Conservation (phyloP, 1,284 basidiomycete species). For the Psilocybe mexicana region DNA sequence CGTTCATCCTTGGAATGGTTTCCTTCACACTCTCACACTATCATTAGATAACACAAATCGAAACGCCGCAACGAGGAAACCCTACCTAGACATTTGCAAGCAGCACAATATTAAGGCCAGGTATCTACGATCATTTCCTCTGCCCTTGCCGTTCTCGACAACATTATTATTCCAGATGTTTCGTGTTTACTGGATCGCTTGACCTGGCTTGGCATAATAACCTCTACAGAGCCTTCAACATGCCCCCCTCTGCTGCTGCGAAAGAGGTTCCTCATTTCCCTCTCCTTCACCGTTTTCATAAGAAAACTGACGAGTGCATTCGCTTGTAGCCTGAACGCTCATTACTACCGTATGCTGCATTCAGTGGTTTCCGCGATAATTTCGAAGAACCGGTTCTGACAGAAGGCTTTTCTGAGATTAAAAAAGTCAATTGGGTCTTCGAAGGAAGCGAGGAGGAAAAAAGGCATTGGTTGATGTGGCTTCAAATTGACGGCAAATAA, state of each 20-base stretch:
- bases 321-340: constrained; percentile 47
- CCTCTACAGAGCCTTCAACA: constrained; percentile 73
- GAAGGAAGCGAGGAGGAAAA: constrained; percentile 72
- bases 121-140: constrained; percentile 33
- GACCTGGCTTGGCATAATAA: constrained; percentile 92
- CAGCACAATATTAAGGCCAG: constrained; percentile 56
- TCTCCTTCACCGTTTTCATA: neutral
- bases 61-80: constrained; percentile 63
- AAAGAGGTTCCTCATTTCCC: constrained; percentile 35
- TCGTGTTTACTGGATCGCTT: constrained; percentile 69
- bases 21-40: neutral
- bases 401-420: constrained; percentile 81
- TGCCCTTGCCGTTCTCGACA: neutral
- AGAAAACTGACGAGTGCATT: neutral
- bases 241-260: constrained; percentile 43
- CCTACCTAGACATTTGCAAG: constrained; percentile 70
- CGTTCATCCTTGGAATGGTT: neutral
- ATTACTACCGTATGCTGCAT: constrained; percentile 66
- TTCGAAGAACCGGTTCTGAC: constrained; percentile 65
- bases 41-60: constrained; percentile 84
- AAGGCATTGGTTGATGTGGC: constrained; percentile 77
- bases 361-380: constrained; percentile 56
- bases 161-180: constrained; percentile 50
- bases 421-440: constrained; percentile 78
- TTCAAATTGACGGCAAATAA: constrained; percentile 66